Evolutionary conservation across 2,329 filamentous ascomycete species (phyloP).

Genomic region (Dothistroma pini): DNA sequence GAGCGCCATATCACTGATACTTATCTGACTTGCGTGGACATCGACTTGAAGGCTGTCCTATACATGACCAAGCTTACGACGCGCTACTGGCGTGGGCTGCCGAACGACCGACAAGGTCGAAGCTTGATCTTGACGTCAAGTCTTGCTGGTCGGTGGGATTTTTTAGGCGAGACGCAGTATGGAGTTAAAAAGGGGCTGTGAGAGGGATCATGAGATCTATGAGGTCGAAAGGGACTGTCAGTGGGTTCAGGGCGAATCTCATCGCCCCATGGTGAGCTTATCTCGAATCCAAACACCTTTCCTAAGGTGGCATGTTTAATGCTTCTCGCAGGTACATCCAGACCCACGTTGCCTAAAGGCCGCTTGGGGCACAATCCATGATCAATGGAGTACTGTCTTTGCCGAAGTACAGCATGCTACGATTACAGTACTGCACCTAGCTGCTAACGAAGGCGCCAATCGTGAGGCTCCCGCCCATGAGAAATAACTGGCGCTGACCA

Average conservation of each 20-base stretch:
- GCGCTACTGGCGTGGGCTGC: not conserved
- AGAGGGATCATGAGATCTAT: slow-evolving; percentile 3
- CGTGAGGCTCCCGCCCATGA: not conserved
- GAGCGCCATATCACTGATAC: not conserved
- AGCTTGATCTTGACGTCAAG: slow-evolving; percentile 7
- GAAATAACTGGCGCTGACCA: not conserved
- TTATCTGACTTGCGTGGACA: not conserved
- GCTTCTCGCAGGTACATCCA: not conserved
- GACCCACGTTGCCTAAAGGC: not conserved
- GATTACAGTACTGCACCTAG: slow-evolving; percentile 3
- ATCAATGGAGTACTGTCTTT: not conserved
- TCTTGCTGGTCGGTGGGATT: not conserved
- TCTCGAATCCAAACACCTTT: too few relatives aligned
- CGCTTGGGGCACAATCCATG: not conserved
- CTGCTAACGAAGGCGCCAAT: not conserved
- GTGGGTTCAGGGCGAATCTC: slow-evolving; percentile 1
- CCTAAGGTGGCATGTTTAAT: too few relatives aligned
- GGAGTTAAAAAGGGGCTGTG: not conserved
- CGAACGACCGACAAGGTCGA: not conserved
- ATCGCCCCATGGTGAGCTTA: slow-evolving; percentile 4
- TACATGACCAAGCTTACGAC: slow-evolving; percentile 5
- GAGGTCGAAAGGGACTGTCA: not conserved
- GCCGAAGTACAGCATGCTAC: slow-evolving; percentile 4
- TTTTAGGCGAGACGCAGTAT: not conserved
- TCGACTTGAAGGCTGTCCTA: not conserved